A percentile compares a stretch with the other conserved stretches of the same genome.
phyloP scores from a whole-genome alignment of 805 yeast genomes.

The Metschnikowia vanudenii region DNA sequence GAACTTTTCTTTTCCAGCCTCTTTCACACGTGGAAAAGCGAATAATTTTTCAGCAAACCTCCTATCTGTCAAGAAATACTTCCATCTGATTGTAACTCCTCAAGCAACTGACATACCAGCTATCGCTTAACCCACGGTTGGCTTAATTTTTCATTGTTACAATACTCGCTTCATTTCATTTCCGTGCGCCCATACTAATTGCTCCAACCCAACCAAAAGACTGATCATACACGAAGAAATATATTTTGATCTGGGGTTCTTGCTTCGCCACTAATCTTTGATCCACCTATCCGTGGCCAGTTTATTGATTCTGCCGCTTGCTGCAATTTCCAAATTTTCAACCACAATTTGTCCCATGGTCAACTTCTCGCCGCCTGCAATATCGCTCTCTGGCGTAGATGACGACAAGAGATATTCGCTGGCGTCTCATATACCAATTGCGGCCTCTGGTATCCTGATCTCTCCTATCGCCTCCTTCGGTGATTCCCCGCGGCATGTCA shows the following conservation, averaged over 20 bases:
- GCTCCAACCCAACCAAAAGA: no score
- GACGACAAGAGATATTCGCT: constrained; percentile 7
- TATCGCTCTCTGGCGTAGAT: constrained; percentile 13
- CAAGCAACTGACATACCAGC: background rate
- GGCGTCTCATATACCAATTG: constrained; percentile 1
- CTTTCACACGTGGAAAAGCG: constrained; percentile 1
- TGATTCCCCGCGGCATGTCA: background rate
- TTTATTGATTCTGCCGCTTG: no score
- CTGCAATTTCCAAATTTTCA: no score
- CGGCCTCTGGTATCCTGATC: constrained; percentile 2
- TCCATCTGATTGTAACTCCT: background rate
- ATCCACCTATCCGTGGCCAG: no score
- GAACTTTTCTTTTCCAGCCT: constrained; percentile 1
- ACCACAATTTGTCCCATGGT: constrained; percentile 7
- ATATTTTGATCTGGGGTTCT: no score
- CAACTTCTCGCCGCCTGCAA: constrained; percentile 17
- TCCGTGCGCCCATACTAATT: background rate
- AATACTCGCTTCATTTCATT: background rate
- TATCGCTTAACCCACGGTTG: background rate
- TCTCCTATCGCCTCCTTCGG: constrained; percentile 3
- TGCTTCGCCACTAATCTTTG: no score
- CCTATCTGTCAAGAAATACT: background rate
- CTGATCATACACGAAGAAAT: no score
- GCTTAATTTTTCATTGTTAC: background rate
- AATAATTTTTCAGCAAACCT: background rate